These are phyloP conservation scores for Epicoccum sorghinum DNA, from an alignment of 2,329 filamentous ascomycete species.

Conservation along the genomic window DNA sequence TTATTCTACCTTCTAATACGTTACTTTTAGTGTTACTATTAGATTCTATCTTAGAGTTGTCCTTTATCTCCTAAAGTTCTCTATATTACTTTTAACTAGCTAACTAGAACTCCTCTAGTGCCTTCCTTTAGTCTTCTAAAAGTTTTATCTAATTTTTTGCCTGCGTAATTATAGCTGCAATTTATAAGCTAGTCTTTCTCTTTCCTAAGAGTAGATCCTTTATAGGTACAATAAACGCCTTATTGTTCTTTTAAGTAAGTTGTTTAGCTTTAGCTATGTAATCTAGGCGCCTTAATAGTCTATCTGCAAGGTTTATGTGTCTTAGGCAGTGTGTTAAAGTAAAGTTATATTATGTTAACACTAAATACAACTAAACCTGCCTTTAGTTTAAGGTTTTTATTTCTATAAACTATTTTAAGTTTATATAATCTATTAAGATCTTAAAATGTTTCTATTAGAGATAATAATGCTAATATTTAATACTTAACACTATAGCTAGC, in stretches of 20 bases:
- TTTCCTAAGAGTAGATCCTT: background rate
- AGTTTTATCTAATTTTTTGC: background rate
- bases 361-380: background rate
- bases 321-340: background rate
- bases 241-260: background rate
- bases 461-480: background rate
- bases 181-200: background rate
- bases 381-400: background rate
- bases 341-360: background rate
- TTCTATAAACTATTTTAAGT: background rate
- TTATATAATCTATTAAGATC: background rate
- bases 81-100: no score
- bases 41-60: no score
- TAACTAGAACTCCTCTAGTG: no score
- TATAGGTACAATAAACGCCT: background rate
- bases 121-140: no score
- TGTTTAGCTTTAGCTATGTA: background rate
- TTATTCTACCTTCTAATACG: no score
- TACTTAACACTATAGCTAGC: background rate
- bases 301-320: background rate
- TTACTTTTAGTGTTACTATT: no score
- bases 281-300: background rate
- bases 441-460: background rate
- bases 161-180: background rate
- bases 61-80: no score